These are phyloP conservation scores for Penicillium rolfsii DNA, from an alignment of 2,329 filamentous ascomycete species.

Conservation along the genomic window DNA sequence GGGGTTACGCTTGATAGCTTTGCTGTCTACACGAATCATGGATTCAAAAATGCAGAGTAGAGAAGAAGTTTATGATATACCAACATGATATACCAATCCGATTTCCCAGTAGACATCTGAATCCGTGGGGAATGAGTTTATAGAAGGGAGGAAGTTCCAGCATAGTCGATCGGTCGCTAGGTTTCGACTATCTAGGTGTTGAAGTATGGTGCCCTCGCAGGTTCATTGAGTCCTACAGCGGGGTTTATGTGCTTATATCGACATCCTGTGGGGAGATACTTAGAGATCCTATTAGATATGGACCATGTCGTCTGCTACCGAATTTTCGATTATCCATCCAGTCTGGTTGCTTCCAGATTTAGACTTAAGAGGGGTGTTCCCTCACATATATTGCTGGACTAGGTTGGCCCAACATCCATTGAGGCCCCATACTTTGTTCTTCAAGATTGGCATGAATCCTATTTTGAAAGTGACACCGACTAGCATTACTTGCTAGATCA, in stretches of 20 bases:
- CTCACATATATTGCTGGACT: not conserved
- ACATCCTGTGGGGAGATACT: not conserved
- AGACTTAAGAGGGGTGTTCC: not conserved
- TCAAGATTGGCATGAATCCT: not conserved
- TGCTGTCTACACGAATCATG: not conserved
- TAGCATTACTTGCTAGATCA: too few relatives aligned
- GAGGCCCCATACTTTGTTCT: not conserved
- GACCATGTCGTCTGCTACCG: not conserved
- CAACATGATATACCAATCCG: too few relatives aligned
- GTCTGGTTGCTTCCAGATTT: not conserved
- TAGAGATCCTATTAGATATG: not conserved
- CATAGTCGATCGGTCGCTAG: too few relatives aligned
- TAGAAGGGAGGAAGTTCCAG: too few relatives aligned
- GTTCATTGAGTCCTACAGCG: too few relatives aligned
- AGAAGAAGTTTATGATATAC: not conserved
- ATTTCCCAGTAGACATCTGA: not conserved
- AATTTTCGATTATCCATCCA: too few relatives aligned
- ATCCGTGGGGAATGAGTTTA: too few relatives aligned
- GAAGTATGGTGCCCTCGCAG: too few relatives aligned
- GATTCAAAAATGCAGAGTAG: not conserved
- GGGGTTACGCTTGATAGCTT: conserved; percentile 1
- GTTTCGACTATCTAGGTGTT: too few relatives aligned
- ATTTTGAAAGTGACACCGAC: not conserved
- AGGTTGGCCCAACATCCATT: not conserved
- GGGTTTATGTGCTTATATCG: too few relatives aligned